Conservation (phyloP, 148 eudicot genomes). For the Arbutus unedo region DNA sequence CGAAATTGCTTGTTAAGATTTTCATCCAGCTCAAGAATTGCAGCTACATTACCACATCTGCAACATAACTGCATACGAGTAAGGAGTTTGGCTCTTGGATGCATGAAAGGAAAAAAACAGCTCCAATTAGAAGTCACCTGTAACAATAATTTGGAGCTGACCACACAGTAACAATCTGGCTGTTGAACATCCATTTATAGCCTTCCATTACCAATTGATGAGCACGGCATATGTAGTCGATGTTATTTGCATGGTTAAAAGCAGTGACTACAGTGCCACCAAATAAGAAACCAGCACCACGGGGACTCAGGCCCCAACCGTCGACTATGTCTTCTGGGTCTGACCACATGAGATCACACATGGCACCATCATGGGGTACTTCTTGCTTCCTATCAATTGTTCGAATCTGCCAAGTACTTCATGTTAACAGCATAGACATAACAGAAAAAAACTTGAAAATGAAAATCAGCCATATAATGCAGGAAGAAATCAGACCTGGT, state of each 20-base stretch:
- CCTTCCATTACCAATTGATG: conserved; percentile 98
- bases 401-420: conserved; percentile 56
- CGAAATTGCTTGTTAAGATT: conserved; percentile 73
- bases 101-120: not conserved
- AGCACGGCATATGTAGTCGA: conserved; percentile 90
- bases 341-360: conserved; percentile 98
- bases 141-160: conserved; percentile 97
- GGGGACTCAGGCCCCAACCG: conserved; percentile 94
- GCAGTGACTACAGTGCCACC: conserved; percentile 65
- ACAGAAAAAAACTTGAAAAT: not conserved
- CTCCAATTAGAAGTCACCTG: conserved; percentile 39
- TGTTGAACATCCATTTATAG: conserved; percentile 86
- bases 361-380: conserved; percentile 92
- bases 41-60: conserved; percentile 98
- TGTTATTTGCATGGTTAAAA: conserved; percentile 75
- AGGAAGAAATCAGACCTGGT: conserved; percentile 55
- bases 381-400: conserved; percentile 92
- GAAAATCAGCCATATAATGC: not conserved
- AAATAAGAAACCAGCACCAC: conserved; percentile 91
- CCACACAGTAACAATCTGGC: conserved; percentile 96
- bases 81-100: not conserved
- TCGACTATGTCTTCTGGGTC: conserved; percentile 91
- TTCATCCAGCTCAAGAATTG: conserved; percentile 93
- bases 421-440: conserved; percentile 4
- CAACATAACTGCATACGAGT: conserved; percentile 14